Conservation (phyloP, 768 basidiomycete species). For the Tylopilus sp. region DNA sequence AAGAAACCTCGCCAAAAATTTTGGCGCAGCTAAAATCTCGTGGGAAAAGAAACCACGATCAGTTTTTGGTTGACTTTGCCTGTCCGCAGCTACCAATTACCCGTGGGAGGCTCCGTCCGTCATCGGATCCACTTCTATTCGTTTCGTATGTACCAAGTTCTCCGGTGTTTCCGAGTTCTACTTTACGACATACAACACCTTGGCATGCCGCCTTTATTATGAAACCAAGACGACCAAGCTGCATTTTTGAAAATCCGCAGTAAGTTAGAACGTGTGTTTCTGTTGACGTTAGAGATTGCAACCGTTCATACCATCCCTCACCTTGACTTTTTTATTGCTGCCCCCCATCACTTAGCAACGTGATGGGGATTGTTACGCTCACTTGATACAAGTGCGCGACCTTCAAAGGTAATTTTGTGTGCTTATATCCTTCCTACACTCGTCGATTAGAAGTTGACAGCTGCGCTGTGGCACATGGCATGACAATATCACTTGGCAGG, state of each 20-base stretch:
- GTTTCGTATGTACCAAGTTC: neutral
- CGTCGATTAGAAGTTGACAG: neutral
- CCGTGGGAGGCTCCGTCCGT: too few species aligned
- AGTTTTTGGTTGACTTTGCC: too few species aligned
- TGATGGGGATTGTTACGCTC: conserved; percentile 5
- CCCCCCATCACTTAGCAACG: conserved; percentile 10
- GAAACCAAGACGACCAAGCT: neutral
- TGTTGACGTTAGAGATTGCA: neutral
- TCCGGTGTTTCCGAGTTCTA: neutral
- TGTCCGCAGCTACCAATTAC: too few species aligned
- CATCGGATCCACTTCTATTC: neutral
- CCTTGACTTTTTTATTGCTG: too few species aligned
- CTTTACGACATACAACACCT: too few species aligned
- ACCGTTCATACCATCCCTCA: neutral
- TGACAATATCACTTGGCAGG: conserved; percentile 42
- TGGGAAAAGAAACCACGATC: too few species aligned
- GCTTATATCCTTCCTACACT: neutral
- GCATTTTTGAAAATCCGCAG: too few species aligned
- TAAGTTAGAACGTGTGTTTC: too few species aligned
- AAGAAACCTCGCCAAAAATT: too few species aligned
- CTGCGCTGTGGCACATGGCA: neutral
- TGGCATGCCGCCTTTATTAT: neutral
- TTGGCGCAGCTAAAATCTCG: too few species aligned
- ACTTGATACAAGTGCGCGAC: neutral
- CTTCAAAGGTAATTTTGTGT: neutral